Conservation (phyloP, 192 early-diverging fungal species). For the Entrophospora sp. region DNA sequence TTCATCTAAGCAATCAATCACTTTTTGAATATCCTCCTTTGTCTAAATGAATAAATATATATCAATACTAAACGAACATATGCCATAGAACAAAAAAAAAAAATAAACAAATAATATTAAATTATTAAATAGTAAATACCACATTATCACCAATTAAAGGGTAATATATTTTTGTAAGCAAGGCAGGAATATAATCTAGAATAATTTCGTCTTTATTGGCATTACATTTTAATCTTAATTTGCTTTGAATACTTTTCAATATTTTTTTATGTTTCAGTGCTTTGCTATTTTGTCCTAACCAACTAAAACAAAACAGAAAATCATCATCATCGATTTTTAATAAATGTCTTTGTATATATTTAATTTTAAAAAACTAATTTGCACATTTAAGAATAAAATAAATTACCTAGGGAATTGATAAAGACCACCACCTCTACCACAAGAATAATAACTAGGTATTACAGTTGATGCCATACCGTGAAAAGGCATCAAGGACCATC, state of each 20-base stretch:
- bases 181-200: slow-evolving; percentile 73
- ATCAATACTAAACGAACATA: too few relatives aligned
- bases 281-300: slow-evolving; percentile 87
- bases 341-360: background rate
- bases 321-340: background rate
- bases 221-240: slow-evolving; percentile 73
- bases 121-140: slow-evolving; percentile 12
- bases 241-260: slow-evolving; percentile 78
- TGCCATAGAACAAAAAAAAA: too few relatives aligned
- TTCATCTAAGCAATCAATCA: slow-evolving; percentile 84
- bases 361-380: background rate
- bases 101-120: background rate
- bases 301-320: slow-evolving; percentile 48
- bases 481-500: slow-evolving; percentile 87
- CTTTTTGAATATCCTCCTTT: slow-evolving; percentile 55
- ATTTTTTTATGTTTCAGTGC: slow-evolving; percentile 57
- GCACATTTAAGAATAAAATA: background rate
- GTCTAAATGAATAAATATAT: too few relatives aligned
- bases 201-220: slow-evolving; percentile 82
- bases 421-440: slow-evolving; percentile 43
- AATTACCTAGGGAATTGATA: slow-evolving; percentile 10
- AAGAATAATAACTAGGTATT: slow-evolving; percentile 70
- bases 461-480: slow-evolving; percentile 81
- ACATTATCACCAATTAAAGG: slow-evolving; percentile 39
- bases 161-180: slow-evolving; percentile 42